Base-by-base conservation (phyloP, 2,329 filamentous ascomycete species). In the Rutstroemia sp. region DNA sequence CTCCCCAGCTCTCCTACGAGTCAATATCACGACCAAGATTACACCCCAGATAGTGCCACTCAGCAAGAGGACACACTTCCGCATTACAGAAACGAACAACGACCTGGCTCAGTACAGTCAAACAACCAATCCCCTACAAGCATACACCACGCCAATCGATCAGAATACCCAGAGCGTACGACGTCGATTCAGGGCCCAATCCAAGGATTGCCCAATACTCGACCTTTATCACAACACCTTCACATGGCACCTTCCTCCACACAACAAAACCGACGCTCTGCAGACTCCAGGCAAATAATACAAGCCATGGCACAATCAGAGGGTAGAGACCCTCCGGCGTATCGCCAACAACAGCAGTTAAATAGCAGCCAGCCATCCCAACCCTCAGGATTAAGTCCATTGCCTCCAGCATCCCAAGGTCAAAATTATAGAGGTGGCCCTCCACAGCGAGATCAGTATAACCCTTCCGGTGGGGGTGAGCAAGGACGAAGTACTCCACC, bases 41-140 rank as follows among this genome's bases (percentile, higher is more conserved):
- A 37, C 25, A 56, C 47, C 4, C 37, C 54, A 19, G 82, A 86
- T 68, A 83, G 81, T 5, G 70, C 82, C 39, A 85, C 82, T 6
- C 81, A 85, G 62, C 86, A 83, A 66, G 77, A 80, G 74, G 83
- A 86, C 58, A 84, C 81, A 37, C 78, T 77, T 38, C 68, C 76
- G 14, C 62, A 68, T 18, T 65, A 61, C 49, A 54, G 62, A 60
- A 63, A 67, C 42, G 65, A 67, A 16, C 66, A 65, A 34, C 66
- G 64, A 4, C 66, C 65, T n/a, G 57, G 56, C 23, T 68, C 67
- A 21, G 63, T 63, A 16, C 66, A 70, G 25, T 65, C 63, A 8
- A 67, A 65, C 61, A 64, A 63, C 16, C 66, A 64, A 57, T 66
- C 65, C 25, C 63, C 64, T 8, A 63, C 59, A 14, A 58, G 49